Conservation (phyloP, 2,329 filamentous ascomycete genomes). For the Chaetomiaceae sp. region DNA sequence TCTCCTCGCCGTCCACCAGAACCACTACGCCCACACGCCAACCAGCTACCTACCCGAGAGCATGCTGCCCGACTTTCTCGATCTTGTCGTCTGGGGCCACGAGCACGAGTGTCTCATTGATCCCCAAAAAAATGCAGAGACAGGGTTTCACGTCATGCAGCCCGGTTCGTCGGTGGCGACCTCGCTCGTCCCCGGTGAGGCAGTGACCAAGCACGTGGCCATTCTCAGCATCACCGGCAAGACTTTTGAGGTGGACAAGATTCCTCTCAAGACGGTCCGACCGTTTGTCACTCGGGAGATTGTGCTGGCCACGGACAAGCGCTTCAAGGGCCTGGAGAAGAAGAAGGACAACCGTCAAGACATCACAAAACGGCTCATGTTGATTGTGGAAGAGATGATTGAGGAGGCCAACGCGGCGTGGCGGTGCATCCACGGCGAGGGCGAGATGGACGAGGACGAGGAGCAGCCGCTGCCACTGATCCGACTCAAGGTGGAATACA, state of each 20-base stretch:
- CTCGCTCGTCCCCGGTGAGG: slow-evolving; percentile 83
- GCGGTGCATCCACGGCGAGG: slow-evolving; percentile 68
- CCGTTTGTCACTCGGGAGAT: slow-evolving; percentile 88
- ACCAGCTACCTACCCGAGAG: slow-evolving; percentile 94
- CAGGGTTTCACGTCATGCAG: slow-evolving; percentile 92
- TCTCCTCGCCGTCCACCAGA: slow-evolving; percentile 90
- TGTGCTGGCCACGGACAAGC: slow-evolving; percentile 66
- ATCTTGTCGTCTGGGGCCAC: slow-evolving; percentile 93
- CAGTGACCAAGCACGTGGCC: slow-evolving; percentile 84
- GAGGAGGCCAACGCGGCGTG: slow-evolving; percentile 77
- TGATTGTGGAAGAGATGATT: slow-evolving; percentile 81
- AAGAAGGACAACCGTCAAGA: slow-evolving; percentile 79
- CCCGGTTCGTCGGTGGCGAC: slow-evolving; percentile 95
- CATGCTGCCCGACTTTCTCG: slow-evolving; percentile 85
- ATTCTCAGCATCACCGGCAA: slow-evolving; percentile 80
- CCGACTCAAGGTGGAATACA: slow-evolving; percentile 85
- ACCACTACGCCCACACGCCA: slow-evolving; percentile 85
- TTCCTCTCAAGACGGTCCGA: slow-evolving; percentile 80
- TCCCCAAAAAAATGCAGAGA: slow-evolving; percentile 76
- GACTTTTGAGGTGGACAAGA: slow-evolving; percentile 73
- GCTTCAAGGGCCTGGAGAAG: slow-evolving; percentile 72
- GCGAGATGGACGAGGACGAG: slow-evolving; percentile 54
- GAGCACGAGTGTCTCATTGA: slow-evolving; percentile 95
- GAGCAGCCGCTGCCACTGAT: slow-evolving; percentile 74
- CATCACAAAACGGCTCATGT: slow-evolving; percentile 71